phyloP scores from a whole-genome alignment of 306 rosid genomes.

The Acacia melanoxylon region DNA sequence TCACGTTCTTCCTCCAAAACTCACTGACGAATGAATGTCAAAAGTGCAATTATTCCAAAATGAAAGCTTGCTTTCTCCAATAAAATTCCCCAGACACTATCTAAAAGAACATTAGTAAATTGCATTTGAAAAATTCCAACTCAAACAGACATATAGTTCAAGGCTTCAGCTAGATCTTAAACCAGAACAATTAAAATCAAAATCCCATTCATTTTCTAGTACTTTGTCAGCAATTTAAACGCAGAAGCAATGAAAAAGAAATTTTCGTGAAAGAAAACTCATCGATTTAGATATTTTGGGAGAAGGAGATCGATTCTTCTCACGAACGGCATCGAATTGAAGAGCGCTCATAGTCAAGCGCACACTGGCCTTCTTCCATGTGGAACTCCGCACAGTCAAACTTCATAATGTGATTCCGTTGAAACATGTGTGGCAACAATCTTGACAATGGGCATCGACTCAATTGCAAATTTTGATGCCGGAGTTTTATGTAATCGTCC shows the following conservation, averaged over 20 bases:
- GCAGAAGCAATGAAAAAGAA: neutral
- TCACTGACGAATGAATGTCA: neutral
- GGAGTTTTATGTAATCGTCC: too few relatives aligned
- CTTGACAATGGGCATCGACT: too few relatives aligned
- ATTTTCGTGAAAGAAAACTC: constrained; percentile 23
- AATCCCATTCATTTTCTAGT: neutral
- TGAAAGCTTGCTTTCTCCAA: neutral
- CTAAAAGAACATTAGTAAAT: neutral
- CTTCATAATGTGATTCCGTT: too few relatives aligned
- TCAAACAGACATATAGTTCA: neutral
- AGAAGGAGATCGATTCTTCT: constrained; percentile 33
- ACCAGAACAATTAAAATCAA: neutral
- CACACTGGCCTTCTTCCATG: constrained; percentile 49
- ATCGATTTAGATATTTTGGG: constrained; percentile 54
- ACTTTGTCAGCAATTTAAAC: neutral
- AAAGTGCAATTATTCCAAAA: neutral
- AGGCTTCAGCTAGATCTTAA: neutral
- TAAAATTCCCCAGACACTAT: neutral
- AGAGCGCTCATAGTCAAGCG: constrained; percentile 52
- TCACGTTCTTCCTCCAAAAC: too few relatives aligned
- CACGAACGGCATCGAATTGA: constrained; percentile 45
- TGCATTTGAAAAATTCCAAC: neutral
- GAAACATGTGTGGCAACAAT: too few relatives aligned
- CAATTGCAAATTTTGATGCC: too few relatives aligned
- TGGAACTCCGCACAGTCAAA: constrained; percentile 23